Conservation (phyloP, 1,284 basidiomycete genomes). For the Schizopora paradoxa region DNA sequence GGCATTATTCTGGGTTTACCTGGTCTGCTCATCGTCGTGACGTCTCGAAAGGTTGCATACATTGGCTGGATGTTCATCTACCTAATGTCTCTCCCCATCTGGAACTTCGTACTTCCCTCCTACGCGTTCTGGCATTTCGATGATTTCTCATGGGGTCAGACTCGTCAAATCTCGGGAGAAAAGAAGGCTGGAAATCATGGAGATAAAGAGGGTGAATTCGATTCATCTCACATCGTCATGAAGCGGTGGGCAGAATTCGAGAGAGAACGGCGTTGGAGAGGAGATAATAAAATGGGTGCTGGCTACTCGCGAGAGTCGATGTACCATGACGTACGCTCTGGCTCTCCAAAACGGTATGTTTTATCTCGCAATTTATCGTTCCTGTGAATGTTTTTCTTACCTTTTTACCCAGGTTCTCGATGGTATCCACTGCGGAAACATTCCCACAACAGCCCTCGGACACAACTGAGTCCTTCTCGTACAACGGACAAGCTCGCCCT, state of each 20-base stretch:
- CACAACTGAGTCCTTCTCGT: conserved; percentile 52
- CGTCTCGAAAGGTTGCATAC: conserved; percentile 90
- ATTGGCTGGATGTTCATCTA: conserved; percentile 98
- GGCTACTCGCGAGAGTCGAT: conserved; percentile 81
- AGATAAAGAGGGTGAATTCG: conserved; percentile 94
- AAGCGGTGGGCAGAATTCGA: conserved; percentile 99
- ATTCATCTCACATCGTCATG: conserved; percentile 96
- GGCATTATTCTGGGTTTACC: conserved; percentile 94
- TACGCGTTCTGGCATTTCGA: conserved; percentile 99
- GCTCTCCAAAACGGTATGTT: conserved; percentile 56
- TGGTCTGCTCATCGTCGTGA: conserved; percentile 90
- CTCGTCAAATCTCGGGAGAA: conserved; percentile 80
- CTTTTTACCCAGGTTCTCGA: conserved; percentile 48
- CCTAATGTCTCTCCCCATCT: conserved; percentile 86
- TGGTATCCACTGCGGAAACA: conserved; percentile 71
- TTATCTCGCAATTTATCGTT: conserved; percentile 1
- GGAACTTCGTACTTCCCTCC: conserved; percentile 92
- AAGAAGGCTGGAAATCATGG: conserved; percentile 64
- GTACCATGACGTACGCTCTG: conserved; percentile 46
- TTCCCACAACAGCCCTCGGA: conserved; percentile 56
- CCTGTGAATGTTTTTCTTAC: conserved; percentile 11
- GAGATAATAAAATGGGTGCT: no score
- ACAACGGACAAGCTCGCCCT: conserved; percentile 37
- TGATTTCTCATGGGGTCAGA: conserved; percentile 99
- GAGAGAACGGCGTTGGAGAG: conserved; percentile 91